Conservation (phyloP, 805 yeast species). For the Zygosaccharomyces bailii region DNA sequence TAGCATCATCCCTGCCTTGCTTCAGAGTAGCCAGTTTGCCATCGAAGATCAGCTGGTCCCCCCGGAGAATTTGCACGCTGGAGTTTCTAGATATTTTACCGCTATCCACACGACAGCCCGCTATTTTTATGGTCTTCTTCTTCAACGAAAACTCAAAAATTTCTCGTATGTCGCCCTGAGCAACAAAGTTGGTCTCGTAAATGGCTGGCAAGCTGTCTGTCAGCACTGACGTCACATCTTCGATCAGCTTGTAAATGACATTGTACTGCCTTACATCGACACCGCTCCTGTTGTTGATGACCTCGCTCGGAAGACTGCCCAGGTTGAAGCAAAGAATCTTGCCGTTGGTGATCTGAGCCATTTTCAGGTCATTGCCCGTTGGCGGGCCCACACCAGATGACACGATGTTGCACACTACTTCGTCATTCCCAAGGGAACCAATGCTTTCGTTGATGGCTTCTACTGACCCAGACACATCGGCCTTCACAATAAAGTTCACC, state of each 20-base stretch:
- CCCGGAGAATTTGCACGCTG: conserved; percentile 54
- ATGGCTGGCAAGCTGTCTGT: conserved; percentile 60
- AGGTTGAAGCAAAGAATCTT: conserved; percentile 76
- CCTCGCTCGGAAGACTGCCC: conserved; percentile 56
- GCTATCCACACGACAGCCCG: conserved; percentile 77
- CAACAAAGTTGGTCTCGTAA: conserved; percentile 59
- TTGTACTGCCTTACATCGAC: conserved; percentile 61
- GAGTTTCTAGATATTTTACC: conserved; percentile 66
- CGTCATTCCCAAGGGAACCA: conserved; percentile 79
- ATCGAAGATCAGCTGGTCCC: conserved; percentile 41
- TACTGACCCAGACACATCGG: conserved; percentile 92
- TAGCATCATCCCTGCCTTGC: conserved; percentile 74
- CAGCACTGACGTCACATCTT: conserved; percentile 68
- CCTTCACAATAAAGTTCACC: conserved; percentile 68
- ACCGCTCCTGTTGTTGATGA: conserved; percentile 52
- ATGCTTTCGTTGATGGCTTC: conserved; percentile 89
- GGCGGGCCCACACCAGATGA: conserved; percentile 76
- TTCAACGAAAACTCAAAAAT: conserved; percentile 67
- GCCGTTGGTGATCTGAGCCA: conserved; percentile 70
- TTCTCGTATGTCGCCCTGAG: conserved; percentile 67
- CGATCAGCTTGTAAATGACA: conserved; percentile 84
- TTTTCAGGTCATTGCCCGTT: conserved; percentile 59
- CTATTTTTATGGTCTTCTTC: conserved; percentile 58
- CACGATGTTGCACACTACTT: conserved; percentile 67
- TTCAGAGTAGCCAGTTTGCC: conserved; percentile 73